phyloP scores from a whole-genome alignment of 2,329 filamentous ascomycete species.

The Fusarium chuoi region DNA sequence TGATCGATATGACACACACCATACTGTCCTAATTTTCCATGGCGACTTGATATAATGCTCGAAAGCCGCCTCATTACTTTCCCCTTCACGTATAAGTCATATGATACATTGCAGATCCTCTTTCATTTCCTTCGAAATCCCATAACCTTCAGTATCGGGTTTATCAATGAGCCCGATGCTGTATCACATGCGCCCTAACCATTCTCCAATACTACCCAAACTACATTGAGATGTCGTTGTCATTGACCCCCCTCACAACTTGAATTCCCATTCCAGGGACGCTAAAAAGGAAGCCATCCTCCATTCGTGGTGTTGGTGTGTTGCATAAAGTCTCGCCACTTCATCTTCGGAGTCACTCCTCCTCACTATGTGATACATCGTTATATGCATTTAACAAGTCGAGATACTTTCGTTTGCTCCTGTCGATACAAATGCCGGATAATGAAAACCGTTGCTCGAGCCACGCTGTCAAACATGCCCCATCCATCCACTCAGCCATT shows the following conservation, averaged over 20 bases:
- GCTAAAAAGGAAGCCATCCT: conserved; percentile 13
- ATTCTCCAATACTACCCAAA: not conserved
- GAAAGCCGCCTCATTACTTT: not conserved
- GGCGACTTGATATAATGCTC: not conserved
- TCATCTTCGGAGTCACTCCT: not conserved
- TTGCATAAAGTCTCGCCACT: conserved; percentile 7
- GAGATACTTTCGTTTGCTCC: not conserved
- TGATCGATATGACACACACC: not conserved
- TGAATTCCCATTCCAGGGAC: conserved; percentile 2
- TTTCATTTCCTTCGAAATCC: not conserved
- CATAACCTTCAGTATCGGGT: not conserved
- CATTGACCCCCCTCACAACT: conserved; percentile 24
- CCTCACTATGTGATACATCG: not conserved
- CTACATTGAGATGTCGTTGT: conserved; percentile 12
- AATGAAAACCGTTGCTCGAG: not conserved
- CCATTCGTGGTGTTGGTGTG: not conserved
- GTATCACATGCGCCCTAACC: not conserved
- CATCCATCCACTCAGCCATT: not conserved
- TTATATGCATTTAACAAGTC: not conserved
- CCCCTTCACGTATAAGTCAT: not conserved
- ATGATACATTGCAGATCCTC: not conserved
- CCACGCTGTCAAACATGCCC: conserved; percentile 1
- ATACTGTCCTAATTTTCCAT: not conserved
- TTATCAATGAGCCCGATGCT: not conserved
- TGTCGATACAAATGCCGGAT: not conserved